Conservation (phyloP, 148 eudicot genomes). For the Chenopodium quinoa region DNA sequence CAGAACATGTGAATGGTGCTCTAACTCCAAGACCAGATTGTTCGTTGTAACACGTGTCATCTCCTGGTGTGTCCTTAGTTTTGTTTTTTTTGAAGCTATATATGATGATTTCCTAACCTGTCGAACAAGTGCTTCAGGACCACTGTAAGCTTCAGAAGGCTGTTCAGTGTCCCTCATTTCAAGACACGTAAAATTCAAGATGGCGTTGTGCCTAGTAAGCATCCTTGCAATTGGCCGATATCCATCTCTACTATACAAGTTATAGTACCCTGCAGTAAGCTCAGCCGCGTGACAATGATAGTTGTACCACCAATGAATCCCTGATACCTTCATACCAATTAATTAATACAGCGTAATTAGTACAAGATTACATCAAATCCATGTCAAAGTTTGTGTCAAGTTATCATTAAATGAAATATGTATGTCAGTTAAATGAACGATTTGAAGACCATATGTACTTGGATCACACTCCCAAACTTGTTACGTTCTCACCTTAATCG, state of each 20-base stretch:
- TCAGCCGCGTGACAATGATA: conserved; percentile 82
- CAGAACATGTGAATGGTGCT: not conserved
- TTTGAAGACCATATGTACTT: not conserved
- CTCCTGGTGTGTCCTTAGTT: no score
- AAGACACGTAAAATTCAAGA: conserved; percentile 86
- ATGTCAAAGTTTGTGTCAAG: not conserved
- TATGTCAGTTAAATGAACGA: not conserved
- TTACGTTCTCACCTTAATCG: conserved; percentile 45
- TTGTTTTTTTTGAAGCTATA: not conserved
- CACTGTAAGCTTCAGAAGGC: conserved; percentile 66
- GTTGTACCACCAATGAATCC: conserved; percentile 90
- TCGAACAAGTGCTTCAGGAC: conserved; percentile 69
- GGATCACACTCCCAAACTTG: not conserved
- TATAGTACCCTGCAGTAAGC: conserved; percentile 92
- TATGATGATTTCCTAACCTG: conserved; percentile 41
- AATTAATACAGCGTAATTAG: not conserved
- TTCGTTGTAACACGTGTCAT: no score
- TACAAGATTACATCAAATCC: not conserved
- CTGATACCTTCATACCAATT: conserved; percentile 50
- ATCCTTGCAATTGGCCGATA: conserved; percentile 79
- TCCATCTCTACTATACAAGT: conserved; percentile 67
- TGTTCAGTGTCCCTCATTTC: conserved; percentile 90
- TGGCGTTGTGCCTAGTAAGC: conserved; percentile 71
- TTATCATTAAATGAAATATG: no score
- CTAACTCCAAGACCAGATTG: not conserved